Evolutionary conservation across 441 rosid species (phyloP).

Genomic region (Metrosideros polymorpha): DNA sequence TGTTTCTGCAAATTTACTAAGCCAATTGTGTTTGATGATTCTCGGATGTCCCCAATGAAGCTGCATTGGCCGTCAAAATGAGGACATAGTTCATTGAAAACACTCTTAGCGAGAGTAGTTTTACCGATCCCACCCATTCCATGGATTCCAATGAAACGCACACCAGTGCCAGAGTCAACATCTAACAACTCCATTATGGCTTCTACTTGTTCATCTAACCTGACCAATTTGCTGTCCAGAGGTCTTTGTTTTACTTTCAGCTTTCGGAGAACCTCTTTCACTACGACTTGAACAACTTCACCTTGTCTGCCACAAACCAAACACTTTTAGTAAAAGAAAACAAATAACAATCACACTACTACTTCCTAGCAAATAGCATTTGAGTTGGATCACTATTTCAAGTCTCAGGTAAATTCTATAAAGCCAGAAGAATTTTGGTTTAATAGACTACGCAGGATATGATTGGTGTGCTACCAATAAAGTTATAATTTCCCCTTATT

Average conservation of each 20-base stretch:
- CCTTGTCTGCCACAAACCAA: neutral
- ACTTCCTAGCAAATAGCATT: neutral
- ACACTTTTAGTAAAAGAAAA: neutral
- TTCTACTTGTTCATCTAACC: neutral
- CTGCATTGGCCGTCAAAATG: neutral
- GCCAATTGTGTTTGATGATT: neutral
- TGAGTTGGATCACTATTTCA: neutral
- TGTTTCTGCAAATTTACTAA: neutral
- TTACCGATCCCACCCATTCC: neutral
- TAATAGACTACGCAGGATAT: fast-evolving
- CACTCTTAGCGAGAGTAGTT: neutral
- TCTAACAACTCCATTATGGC: neutral
- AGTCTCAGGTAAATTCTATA: neutral
- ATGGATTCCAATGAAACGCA: neutral
- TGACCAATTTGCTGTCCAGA: neutral
- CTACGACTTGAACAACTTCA: neutral
- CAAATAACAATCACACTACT: neutral
- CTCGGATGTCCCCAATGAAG: neutral
- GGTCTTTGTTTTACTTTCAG: neutral
- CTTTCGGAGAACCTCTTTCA: neutral
- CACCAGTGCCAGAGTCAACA: neutral
- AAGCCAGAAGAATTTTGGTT: neutral
- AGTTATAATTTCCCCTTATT: neutral
- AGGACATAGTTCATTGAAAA: neutral
- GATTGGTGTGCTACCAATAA: neutral